Evolutionary conservation across 352 stramenopile species (phyloP), one percentile per base, ranked within the genome.

Genomic region (Globisporangium takayamanum): DNA sequence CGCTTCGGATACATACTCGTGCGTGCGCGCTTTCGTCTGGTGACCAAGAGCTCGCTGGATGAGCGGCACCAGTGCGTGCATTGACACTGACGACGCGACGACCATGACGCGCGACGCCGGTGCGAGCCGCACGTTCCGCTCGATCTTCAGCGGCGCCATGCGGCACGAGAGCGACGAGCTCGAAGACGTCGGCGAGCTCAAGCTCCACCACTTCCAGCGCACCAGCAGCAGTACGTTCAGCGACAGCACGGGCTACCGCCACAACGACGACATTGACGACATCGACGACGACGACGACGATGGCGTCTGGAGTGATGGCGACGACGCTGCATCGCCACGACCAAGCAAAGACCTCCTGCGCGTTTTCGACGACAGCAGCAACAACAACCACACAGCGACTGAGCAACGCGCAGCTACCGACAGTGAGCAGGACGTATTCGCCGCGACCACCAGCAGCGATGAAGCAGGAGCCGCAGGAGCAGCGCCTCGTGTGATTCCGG

Each of bases 101-200:
- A 55, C 49, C 25, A 83, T 81, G 76, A 74, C 76, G 64, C 69
- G 66, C 59, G 73, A 74, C 64, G 66, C 63, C 22, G 64, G 76
- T 53, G 80, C 80, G 42, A 81, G 73, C 56, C 71, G 76, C 67
- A 90, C 80, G 58, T 90, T 90, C 67, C 80, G 72, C 54, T 87
- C 80, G 52, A 83, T 90, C 55, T 90, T 88, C 46, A 74, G 70
- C 12, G 52, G 64, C 60, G 45, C 26, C 4, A 14, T 28, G 50
- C 30, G 5, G 28, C 50, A 16, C 18, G 50, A 44, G 26, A 18
- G 12, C 50, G 18, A 46, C 28, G 50, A 26, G 26, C 50, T 46
- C 26, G 22, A 55, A 16, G 28, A 16, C 18, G 18, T 14, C 44
- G 44, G 11, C 33, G 55, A 77, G 39, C 58, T 53, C 30, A 25